Base-by-base conservation (phyloP, 2,329 filamentous ascomycete genomes). In the Botrytis porri region DNA sequence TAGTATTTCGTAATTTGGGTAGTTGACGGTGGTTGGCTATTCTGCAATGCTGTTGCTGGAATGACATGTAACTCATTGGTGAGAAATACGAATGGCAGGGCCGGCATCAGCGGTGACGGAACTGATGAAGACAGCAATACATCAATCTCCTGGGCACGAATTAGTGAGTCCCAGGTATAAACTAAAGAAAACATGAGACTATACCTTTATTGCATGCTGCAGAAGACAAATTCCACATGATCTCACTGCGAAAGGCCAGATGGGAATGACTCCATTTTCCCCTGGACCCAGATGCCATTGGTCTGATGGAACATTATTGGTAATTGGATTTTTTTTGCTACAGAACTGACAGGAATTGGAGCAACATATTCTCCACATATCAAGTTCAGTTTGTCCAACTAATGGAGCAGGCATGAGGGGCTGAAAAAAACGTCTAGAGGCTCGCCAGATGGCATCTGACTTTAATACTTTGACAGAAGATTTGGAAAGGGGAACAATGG, bases 301-400 rank as follows among this genome's bases (percentile, higher is more conserved):
- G 79, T 83, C 83, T 79, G 74, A 81, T 77, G 74, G 79, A 74
- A 73, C 79, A 74, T 71, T 75, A 60, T 63, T 75, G 76, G 57
- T 74, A 75, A 73, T 70, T 75, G 78, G 71, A 61, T 67, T 76
- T 74, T 75, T 79, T 81, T 84, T 88, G 71, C 82, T 83, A 82
- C 93, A 96, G 76, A 90, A 88, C 79, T 95, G 90, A 81, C 93
- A 97, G 71, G 80, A 82, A 43, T 80, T 83, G 65, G 88, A 87
- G 81, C 88, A 90, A 51, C 89, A 85, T 69, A 96, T 83, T 78
- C 87, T 88, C 88, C 93, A 94, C 92, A 95, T 95, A 60, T 91
- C 88, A 76, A 93, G 84, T 81, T 96, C 93, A 60, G 88, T 88
- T 79, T 87, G 88, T 73, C 85, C 86, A 70, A 84, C 83, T 67